Evolutionary conservation across 164 flowering plant genomes (phyloP), one percentile per base, ranked within the genome.

Genomic region (Berberis thunbergii): DNA sequence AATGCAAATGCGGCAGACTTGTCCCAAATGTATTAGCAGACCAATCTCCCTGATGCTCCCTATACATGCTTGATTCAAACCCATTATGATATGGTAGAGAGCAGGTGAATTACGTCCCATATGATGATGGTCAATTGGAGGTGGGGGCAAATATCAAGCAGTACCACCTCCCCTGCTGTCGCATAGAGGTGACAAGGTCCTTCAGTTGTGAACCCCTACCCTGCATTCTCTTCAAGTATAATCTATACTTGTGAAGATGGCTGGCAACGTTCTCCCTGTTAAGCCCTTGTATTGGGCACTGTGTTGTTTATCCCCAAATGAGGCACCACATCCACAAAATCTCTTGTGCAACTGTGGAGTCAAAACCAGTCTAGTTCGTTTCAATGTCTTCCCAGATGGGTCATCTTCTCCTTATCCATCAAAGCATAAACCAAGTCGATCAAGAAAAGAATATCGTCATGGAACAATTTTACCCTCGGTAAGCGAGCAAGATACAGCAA

Each of bases 201-300:
- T 5, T 80, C 93, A 61, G 64, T 69, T 0, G 84, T 72, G 39
- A 79, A 50, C 26, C 26, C 26, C 26, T 26, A 2, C 94, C 96
- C 59, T 88, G 91, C 96, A 86, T 88, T 73, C 97, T 74, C 78
- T 89, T 94, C 71, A 89, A 72, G 64, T 87, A 95, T 2, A 89
- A 81, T 62, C 99, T 60, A 67, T 91, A 91, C 79, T 95, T 95
- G 75, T 95, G 99, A 43, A 95, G 73, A 67, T 95, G 97, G 71
- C 97, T 91, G 0, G 99, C 99, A 0, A 95, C 97, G 65, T 91
- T 95, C 75, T 95, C 97, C 5, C 97, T 73, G 1, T 96, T 91
- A 74, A 91, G 65, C 1, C 99, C 97, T 46, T 7, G 97, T 86
- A 73, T 91, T 95, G 7, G 99, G 99, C 12, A 91, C 97, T 7